Percentiles rank a stretch among this genome's conserved stretches.
These are phyloP conservation scores for Psilocybe tampanensis DNA, from an alignment of 768 basidiomycete species.

Conservation along the genomic window DNA sequence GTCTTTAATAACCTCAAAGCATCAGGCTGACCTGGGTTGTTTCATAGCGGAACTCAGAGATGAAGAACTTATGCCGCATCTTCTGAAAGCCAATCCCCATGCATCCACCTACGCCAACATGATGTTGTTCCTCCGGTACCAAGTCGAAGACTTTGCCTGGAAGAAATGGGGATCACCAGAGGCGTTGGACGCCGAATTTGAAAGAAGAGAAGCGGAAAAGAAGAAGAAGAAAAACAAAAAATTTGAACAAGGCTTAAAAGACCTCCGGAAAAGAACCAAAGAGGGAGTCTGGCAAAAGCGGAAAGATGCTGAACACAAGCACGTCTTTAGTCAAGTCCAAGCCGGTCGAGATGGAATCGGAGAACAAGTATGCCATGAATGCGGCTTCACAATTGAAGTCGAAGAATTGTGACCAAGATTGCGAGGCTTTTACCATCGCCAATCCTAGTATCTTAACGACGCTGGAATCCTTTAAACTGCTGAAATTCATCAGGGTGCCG, in stretches of 20 bases:
- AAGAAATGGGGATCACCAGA: conserved; percentile 97
- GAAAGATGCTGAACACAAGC: conserved; percentile 86
- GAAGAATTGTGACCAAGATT: conserved; percentile 66
- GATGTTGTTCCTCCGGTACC: conserved; percentile 95
- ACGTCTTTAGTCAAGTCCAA: conserved; percentile 71
- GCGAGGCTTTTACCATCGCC: not conserved
- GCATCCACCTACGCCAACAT: conserved; percentile 96
- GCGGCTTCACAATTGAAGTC: conserved; percentile 90
- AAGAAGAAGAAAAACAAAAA: conserved; percentile 92
- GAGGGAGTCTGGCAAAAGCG: conserved; percentile 90
- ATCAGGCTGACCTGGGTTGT: not conserved
- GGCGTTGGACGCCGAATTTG: conserved; percentile 87
- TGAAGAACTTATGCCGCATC: conserved; percentile 88
- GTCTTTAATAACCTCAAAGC: conserved; percentile 25
- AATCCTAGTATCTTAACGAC: not conserved
- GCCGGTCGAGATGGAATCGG: conserved; percentile 54
- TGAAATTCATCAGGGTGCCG: too few species aligned
- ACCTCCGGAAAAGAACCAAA: conserved; percentile 81
- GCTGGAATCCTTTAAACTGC: too few species aligned
- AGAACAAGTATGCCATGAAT: conserved; percentile 81
- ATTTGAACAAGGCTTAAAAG: conserved; percentile 87
- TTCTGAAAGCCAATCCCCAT: conserved; percentile 94
- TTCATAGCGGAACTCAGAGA: conserved; percentile 88
- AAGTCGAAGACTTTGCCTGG: conserved; percentile 97
- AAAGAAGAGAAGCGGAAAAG: conserved; percentile 76